Evolutionary conservation across 2,329 filamentous ascomycete genomes (phyloP).

Genomic region (Hypoxylon sp.): DNA sequence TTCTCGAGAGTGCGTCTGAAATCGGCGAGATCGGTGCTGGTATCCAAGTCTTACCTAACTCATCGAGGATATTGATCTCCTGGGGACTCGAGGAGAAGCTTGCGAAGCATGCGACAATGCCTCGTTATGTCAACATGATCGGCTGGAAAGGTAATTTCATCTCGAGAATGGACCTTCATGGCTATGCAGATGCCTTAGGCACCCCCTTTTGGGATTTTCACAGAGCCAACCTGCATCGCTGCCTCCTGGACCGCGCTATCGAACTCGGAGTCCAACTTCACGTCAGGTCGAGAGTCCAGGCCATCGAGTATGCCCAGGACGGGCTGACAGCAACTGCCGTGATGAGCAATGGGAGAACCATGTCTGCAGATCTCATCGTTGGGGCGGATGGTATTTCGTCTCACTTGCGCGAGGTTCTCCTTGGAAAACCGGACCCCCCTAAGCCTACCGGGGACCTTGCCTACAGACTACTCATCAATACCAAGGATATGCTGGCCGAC

Average conservation of each 20-base stretch:
- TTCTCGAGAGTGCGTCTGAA: slow-evolving; percentile 60
- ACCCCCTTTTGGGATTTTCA: slow-evolving; percentile 67
- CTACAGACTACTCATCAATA: slow-evolving; percentile 61
- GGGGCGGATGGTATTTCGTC: slow-evolving; percentile 63
- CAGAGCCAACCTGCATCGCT: slow-evolving; percentile 63
- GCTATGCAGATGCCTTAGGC: slow-evolving; percentile 51
- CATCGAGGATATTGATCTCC: slow-evolving; percentile 59
- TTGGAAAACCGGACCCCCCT: slow-evolving; percentile 60
- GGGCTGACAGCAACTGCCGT: slow-evolving; percentile 54
- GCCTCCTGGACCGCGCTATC: slow-evolving; percentile 59
- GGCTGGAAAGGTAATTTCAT: slow-evolving; percentile 65
- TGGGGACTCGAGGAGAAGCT: slow-evolving; percentile 61
- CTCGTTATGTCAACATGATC: slow-evolving; percentile 59
- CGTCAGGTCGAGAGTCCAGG: slow-evolving; percentile 57
- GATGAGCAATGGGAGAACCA: slow-evolving; percentile 52
- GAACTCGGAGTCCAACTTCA: slow-evolving; percentile 62
- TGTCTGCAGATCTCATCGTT: slow-evolving; percentile 59
- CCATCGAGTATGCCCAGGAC: slow-evolving; percentile 53
- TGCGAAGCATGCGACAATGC: slow-evolving; percentile 56
- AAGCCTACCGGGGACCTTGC: slow-evolving; percentile 63
- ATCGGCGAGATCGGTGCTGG: slow-evolving; percentile 63
- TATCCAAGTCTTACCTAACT: slow-evolving; percentile 63
- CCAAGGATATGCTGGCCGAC: slow-evolving; percentile 59
- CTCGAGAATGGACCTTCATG: slow-evolving; percentile 61
- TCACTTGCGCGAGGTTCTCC: slow-evolving; percentile 57